Base-by-base conservation (phyloP, 495 filamentous ascomycete genomes). In the Hypoxylon trugodes region DNA sequence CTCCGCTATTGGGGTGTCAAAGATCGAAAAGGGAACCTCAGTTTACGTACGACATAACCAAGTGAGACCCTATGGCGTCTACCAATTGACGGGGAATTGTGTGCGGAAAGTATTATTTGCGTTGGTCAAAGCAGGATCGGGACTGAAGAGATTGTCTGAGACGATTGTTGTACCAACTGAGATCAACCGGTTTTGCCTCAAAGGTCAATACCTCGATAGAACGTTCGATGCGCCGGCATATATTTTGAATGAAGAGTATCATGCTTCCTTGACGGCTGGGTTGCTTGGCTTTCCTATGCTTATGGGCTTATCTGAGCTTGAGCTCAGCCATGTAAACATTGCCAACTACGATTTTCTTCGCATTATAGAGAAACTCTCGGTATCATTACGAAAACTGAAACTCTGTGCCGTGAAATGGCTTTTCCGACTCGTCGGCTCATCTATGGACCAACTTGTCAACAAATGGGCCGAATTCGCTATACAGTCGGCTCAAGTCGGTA, bases 331-430 rank as follows among this genome's bases (percentile, higher is more conserved):
- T 18, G 36, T 65, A 10, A 5, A 32, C 0, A 43, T 71, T 2
- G 2, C 30, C 4, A 9, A 56, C 0, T 5, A 47, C 0, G 18
- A 52, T 1, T 9, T 79, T 7, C 19, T 76, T 9, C 16, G 2
- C 5, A 18, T 79, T 16, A 41, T 80, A 33, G 8, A 36, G 32
- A 79, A 77, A 38, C 74, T 76, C 22, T 61, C 68, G 6, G 16
- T 67, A 4, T 74, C 65, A 4, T 63, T 82, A 0, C 59, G 65
- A 3, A 52, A 28, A 5, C 65, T 82, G 7, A 71, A 32, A 32
- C 45, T 82, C 15, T 5, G 12, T n/a, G n/a, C n/a, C 6, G 24
- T 37, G 8, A 30, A 3, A 10, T 53, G n/a, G 7, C 0, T 7
- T 21, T 46, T 26, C 10, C 6, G 13, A 4, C 41, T 19, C 3